Conservation (phyloP, 108 stramenopile species). For the Skeletonema marinoi region DNA sequence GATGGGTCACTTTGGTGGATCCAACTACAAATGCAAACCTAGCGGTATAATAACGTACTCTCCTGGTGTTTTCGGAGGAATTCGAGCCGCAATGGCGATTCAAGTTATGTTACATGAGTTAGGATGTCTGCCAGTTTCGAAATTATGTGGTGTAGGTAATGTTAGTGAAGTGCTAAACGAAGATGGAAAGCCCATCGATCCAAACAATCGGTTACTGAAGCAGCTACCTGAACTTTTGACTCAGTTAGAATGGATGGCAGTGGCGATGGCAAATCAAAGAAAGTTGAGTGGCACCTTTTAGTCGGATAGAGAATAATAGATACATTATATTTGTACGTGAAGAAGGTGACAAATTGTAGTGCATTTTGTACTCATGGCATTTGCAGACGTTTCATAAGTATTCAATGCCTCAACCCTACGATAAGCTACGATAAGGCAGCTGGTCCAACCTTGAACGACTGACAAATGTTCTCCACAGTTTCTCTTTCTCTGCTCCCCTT, state of each 20-base stretch:
- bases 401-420: background rate
- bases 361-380: no score
- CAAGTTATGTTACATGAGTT: conserved; percentile 64
- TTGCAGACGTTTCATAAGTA: background rate
- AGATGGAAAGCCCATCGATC: conserved; percentile 65
- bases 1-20: conserved; percentile 72
- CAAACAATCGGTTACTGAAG: conserved; percentile 51
- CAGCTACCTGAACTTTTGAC: conserved; percentile 60
- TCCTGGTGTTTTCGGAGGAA: conserved; percentile 56
- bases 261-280: conserved; percentile 62
- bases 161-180: conserved; percentile 45
- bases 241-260: conserved; percentile 78
- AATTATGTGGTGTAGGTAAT: conserved; percentile 52
- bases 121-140: conserved; percentile 69
- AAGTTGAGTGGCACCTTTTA: conserved; percentile 42
- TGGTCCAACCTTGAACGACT: conserved; percentile 57
- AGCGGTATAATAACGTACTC: conserved; percentile 68
- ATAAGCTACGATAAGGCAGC: conserved; percentile 11
- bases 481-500: conserved; percentile 68
- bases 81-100: conserved; percentile 63
- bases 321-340: background rate
- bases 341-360: background rate
- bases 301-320: background rate
- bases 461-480: conserved; percentile 77
- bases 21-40: conserved; percentile 58